Evolutionary conservation across 2,329 filamentous ascomycete species (phyloP).

Genomic region (Trichoderma guizhouense): DNA sequence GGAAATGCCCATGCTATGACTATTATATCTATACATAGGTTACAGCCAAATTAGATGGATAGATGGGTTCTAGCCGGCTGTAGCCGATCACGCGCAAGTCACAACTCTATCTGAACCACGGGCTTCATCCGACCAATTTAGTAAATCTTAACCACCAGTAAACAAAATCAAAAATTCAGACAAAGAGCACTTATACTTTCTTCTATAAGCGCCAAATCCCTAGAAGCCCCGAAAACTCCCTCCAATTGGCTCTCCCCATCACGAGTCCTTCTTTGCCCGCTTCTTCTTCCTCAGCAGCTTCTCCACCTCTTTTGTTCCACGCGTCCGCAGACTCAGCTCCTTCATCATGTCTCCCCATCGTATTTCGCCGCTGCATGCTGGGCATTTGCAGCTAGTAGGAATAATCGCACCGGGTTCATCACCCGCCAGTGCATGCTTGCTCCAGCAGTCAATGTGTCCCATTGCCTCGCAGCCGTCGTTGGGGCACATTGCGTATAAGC

Average conservation of each 20-base stretch:
- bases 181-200: not conserved
- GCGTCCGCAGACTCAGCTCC: slow-evolving; percentile 70
- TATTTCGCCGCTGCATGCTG: slow-evolving; percentile 59
- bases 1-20: not conserved
- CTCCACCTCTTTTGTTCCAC: slow-evolving; percentile 67
- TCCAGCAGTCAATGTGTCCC: slow-evolving; percentile 60
- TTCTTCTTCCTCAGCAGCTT: slow-evolving; percentile 60
- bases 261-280: slow-evolving; percentile 25
- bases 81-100: not conserved
- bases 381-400: slow-evolving; percentile 68
- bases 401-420: slow-evolving; percentile 49
- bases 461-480: slow-evolving; percentile 52
- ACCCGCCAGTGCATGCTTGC: slow-evolving; percentile 46
- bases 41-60: not conserved
- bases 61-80: not conserved
- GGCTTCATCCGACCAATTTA: not conserved
- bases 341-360: slow-evolving; percentile 77
- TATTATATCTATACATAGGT: not conserved
- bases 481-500: slow-evolving; percentile 57
- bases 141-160: not conserved
- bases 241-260: not conserved
- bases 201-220: not conserved
- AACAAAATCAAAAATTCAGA: not conserved
- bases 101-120: not conserved
- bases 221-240: not conserved